These are phyloP conservation scores for Phytophthora aleatoria DNA, from an alignment of 352 stramenopile species.

Conservation along the genomic window DNA sequence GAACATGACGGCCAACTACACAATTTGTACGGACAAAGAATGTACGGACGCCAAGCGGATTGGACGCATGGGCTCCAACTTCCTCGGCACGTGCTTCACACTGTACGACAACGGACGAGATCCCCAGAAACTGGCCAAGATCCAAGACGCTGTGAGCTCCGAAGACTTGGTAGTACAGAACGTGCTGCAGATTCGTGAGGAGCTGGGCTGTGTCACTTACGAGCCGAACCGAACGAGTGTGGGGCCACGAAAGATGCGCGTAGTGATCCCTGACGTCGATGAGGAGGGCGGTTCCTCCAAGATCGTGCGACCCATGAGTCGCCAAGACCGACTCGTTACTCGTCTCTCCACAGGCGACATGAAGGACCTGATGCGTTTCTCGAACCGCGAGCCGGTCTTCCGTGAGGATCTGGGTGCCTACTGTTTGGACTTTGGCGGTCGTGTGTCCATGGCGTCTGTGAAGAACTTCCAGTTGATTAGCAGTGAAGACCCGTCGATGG, in stretches of 20 bases:
- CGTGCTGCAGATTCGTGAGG: constrained; percentile 87
- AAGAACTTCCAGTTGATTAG: constrained; percentile 93
- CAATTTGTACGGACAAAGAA: constrained; percentile 84
- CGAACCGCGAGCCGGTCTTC: constrained; percentile 87
- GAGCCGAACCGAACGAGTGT: constrained; percentile 88
- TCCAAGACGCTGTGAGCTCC: constrained; percentile 80
- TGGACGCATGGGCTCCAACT: constrained; percentile 90
- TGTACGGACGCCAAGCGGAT: constrained; percentile 75
- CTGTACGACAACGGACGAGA: constrained; percentile 90
- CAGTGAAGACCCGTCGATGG: constrained; percentile 81
- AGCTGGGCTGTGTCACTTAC: constrained; percentile 86
- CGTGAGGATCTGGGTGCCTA: constrained; percentile 87
- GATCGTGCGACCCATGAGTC: constrained; percentile 85
- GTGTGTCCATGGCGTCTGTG: constrained; percentile 82
- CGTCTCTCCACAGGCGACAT: constrained; percentile 71
- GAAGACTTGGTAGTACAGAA: constrained; percentile 74
- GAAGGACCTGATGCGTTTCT: constrained; percentile 88
- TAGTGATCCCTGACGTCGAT: constrained; percentile 82
- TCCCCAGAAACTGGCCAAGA: constrained; percentile 88
- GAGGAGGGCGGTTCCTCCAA: constrained; percentile 81
- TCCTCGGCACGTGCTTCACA: constrained; percentile 86
- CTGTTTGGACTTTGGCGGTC: constrained; percentile 86
- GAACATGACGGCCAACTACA: constrained; percentile 90
- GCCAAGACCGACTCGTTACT: constrained; percentile 81
- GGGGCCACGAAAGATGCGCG: constrained; percentile 85